Evolutionary conservation across 257 asterid genomes (phyloP).

Genomic region (Lithospermum erythrorhizon): DNA sequence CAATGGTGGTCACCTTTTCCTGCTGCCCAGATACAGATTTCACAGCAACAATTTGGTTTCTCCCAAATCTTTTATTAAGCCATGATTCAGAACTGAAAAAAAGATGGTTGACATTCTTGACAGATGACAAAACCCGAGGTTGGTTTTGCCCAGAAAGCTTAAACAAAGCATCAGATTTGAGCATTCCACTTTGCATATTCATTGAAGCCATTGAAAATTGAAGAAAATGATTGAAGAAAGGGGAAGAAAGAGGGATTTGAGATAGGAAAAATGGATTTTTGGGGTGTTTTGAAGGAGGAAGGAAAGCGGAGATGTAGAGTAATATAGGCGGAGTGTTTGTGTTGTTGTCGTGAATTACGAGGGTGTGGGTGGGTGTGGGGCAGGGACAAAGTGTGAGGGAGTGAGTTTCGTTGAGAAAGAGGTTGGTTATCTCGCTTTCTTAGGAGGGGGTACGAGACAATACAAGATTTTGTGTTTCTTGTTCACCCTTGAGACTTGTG

Average conservation of each 20-base stretch:
- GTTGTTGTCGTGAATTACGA: constrained; percentile 3
- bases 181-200: constrained; percentile 30
- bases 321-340: neutral
- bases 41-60: constrained; percentile 12
- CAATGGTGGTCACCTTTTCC: constrained; percentile 13
- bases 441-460: no score
- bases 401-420: constrained; percentile 8
- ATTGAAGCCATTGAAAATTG: constrained; percentile 35
- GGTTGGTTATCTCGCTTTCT: neutral
- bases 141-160: constrained; percentile 1
- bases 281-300: no score
- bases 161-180: constrained; percentile 18
- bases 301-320: neutral
- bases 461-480: no score
- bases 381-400: constrained; percentile 8
- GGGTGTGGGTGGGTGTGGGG: neutral
- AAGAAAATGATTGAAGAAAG: neutral
- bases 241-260: no score
- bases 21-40: constrained; percentile 17
- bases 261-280: no score
- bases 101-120: constrained; percentile 24
- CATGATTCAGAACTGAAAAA: constrained; percentile 17
- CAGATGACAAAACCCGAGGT: constrained; percentile 30
- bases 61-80: constrained; percentile 10
- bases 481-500: no score